Conservation (phyloP, 2,329 filamentous ascomycete genomes). For the Amesomyces nigricolor region DNA sequence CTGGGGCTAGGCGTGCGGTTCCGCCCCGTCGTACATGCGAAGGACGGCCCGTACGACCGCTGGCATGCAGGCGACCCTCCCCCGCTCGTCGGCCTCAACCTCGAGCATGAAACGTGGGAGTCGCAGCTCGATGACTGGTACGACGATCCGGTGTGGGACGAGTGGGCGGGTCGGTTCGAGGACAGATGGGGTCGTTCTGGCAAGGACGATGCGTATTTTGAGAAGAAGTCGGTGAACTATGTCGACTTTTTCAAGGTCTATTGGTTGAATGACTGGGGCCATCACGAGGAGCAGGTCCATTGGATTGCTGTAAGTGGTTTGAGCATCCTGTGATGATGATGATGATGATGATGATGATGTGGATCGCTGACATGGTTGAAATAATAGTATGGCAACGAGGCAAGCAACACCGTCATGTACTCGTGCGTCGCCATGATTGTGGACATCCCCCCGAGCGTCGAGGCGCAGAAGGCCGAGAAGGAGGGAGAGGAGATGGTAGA, state of each 20-base stretch:
- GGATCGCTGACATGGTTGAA: background rate
- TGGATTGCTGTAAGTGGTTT: slow-evolving; percentile 1
- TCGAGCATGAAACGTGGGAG: background rate
- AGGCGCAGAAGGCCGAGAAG: too few relatives aligned
- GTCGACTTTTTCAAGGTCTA: background rate
- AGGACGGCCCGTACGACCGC: background rate
- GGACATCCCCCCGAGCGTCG: too few relatives aligned
- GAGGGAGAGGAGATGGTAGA: too few relatives aligned
- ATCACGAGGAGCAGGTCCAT: slow-evolving; percentile 1
- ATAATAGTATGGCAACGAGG: slow-evolving; percentile 10
- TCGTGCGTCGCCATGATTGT: background rate
- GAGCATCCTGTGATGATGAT: background rate
- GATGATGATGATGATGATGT: too few relatives aligned
- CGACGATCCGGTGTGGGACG: background rate
- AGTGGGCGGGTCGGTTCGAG: background rate
- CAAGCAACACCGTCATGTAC: background rate
- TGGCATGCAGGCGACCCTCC: background rate
- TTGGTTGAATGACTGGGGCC: slow-evolving; percentile 7
- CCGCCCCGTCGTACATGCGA: slow-evolving; percentile 1
- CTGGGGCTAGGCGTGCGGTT: slow-evolving; percentile 11
- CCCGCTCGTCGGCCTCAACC: background rate
- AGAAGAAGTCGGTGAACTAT: background rate
- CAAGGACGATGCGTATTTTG: background rate
- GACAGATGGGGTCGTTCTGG: background rate
- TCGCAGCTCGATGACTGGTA: background rate